Conservation (phyloP, 2,329 filamentous ascomycete genomes). For the Sclerotinia sclerotiorum region DNA sequence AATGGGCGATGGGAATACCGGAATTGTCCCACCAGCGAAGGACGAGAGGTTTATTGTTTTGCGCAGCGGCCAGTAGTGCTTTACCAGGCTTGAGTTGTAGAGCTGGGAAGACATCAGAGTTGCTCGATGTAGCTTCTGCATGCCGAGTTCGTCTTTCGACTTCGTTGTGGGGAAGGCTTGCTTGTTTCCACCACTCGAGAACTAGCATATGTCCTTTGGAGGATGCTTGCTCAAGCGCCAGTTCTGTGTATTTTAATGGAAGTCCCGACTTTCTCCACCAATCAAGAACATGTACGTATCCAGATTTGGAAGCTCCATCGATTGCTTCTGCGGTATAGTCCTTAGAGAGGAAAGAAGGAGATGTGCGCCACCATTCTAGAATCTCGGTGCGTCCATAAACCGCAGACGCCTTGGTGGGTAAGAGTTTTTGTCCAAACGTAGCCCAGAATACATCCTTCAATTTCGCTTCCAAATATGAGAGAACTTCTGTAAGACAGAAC, state of each 20-base stretch:
- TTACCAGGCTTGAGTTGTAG: constrained; percentile 76
- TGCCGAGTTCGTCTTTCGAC: constrained; percentile 32
- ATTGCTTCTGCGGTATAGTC: constrained; percentile 76
- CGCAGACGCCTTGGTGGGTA: constrained; percentile 84
- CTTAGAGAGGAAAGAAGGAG: constrained; percentile 77
- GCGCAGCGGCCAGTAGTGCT: constrained; percentile 78
- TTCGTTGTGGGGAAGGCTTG: constrained; percentile 54
- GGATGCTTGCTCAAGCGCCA: constrained; percentile 83
- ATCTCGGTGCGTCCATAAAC: constrained; percentile 84
- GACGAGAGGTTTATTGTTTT: constrained; percentile 74
- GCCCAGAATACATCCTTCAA: constrained; percentile 78
- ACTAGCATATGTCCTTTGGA: constrained; percentile 81
- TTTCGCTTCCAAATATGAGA: constrained; percentile 68
- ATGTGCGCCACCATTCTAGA: constrained; percentile 87
- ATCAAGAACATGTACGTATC: constrained; percentile 80
- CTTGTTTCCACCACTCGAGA: constrained; percentile 89
- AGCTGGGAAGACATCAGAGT: constrained; percentile 37
- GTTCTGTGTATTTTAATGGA: constrained; percentile 80
- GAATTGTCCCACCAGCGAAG: constrained; percentile 87
- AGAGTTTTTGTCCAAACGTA: constrained; percentile 76
- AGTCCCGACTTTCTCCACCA: constrained; percentile 88
- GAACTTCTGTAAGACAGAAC: constrained; percentile 77
- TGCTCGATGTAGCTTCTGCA: constrained; percentile 28
- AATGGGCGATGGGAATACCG: constrained; percentile 74
- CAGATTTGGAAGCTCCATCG: constrained; percentile 82